Evolutionary conservation across 495 filamentous ascomycete genomes (phyloP).

Genomic region (Poronia punctata): DNA sequence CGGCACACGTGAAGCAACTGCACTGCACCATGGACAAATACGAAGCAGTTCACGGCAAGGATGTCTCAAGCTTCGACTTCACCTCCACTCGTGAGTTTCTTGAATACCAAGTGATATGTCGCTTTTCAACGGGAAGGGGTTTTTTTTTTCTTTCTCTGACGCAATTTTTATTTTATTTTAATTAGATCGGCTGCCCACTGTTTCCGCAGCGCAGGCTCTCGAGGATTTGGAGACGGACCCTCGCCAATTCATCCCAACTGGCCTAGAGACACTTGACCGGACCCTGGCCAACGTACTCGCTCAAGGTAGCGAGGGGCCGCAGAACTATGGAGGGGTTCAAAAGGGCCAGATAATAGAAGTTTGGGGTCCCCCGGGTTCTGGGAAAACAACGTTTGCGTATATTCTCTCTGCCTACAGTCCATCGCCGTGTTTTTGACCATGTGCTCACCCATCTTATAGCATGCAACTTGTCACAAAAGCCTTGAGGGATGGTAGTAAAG

Average conservation of each 20-base stretch:
- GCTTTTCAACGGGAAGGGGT: not conserved
- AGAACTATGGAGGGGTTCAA: conserved; percentile 49
- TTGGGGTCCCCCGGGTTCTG: conserved; percentile 80
- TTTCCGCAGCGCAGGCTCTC: conserved; percentile 81
- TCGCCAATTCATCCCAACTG: conserved; percentile 55
- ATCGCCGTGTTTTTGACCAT: not conserved
- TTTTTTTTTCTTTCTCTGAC: not conserved
- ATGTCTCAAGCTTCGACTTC: conserved; percentile 41
- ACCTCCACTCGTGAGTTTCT: conserved; percentile 26
- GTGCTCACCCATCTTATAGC: conserved; percentile 34
- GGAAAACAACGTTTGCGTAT: conserved; percentile 81
- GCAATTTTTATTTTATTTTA: conserved; percentile 8
- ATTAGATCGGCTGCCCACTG: conserved; percentile 71
- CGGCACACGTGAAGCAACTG: too few relatives aligned
- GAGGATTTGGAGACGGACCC: conserved; percentile 49
- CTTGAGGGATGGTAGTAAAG: conserved; percentile 52
- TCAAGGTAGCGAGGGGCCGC: conserved; percentile 9
- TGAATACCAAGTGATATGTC: not conserved
- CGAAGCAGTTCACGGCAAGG: conserved; percentile 38
- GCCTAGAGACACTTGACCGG: conserved; percentile 55
- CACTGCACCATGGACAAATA: conserved; percentile 34
- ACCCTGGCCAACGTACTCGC: conserved; percentile 31
- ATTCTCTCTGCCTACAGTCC: conserved; percentile 1
- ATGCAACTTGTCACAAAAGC: conserved; percentile 62
- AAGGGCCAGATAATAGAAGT: conserved; percentile 81